Conservation (phyloP, 805 yeast genomes). For the Candida ponderosae region DNA sequence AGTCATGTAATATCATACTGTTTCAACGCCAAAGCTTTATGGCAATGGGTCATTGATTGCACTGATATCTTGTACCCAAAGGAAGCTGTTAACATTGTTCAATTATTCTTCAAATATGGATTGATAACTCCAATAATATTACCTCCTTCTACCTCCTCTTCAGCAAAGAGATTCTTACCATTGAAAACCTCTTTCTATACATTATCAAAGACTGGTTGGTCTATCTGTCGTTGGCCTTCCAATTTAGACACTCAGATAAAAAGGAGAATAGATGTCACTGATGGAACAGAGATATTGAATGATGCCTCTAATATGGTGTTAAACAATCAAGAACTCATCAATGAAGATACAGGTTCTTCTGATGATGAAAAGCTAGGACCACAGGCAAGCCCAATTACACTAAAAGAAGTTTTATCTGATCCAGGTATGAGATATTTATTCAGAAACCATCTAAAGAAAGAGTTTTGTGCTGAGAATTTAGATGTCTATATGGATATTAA, state of each 20-base stretch:
- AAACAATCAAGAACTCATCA: conserved; percentile 9
- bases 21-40: conserved; percentile 67
- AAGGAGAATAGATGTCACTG: conserved; percentile 6
- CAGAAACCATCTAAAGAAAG: conserved; percentile 53
- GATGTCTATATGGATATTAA: conserved; percentile 58
- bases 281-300: conserved; percentile 10
- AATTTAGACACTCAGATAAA: background rate
- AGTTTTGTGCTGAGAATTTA: conserved; percentile 69
- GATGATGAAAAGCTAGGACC: conserved; percentile 9
- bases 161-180: conserved; percentile 21
- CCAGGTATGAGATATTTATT: conserved; percentile 72
- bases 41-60: conserved; percentile 90
- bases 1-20: conserved; percentile 31
- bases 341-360: conserved; percentile 6
- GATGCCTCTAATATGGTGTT: conserved; percentile 8
- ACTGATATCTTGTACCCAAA: conserved; percentile 53
- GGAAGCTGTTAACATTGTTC: conserved; percentile 48
- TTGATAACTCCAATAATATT: conserved; percentile 37
- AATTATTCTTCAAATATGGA: conserved; percentile 37
- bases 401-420: conserved; percentile 46
- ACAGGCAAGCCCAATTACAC: conserved; percentile 4
- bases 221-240: conserved; percentile 26
- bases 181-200: conserved; percentile 35
- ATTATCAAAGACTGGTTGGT: conserved; percentile 34
- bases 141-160: conserved; percentile 26